Evolutionary conservation across 495 filamentous ascomycete genomes (phyloP), one percentile per base, ranked within the genome.

Genomic region (Penicillium chermesinum): DNA sequence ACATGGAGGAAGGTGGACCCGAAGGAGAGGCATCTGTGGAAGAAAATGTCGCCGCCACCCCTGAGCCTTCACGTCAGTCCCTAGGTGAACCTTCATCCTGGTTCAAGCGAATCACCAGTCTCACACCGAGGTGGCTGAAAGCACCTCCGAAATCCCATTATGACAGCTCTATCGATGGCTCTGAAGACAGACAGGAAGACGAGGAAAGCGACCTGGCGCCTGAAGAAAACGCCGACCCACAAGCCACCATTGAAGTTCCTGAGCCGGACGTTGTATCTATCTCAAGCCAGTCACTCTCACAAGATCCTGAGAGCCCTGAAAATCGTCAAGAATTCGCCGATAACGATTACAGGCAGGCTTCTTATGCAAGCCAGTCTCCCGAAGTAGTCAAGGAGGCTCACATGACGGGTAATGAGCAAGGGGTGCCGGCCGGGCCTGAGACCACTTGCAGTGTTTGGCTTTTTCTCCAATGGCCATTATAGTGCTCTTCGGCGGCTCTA

Each of bases 401-500:
- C 7, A 19, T 46, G 25, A 34, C 41, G 17, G 41, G 52, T 39
- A 46, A 49, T 14, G 35, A 49, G 37, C 36, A 50, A 43, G 46
- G 44, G 19, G 41, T 46, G 27, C 50, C 48, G 14, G 15, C 49
- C 48, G 35, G 48, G 53, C 9, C 53, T 53, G 27, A 41, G 58
- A 48, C 58, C 63, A 39, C 53, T 70, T 15, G 57, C 65, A 19
- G 45, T 55, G 9, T 72, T 70, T 34, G 70, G 69, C 15, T 69
- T 72, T 54, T 75, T 75, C 48, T 71, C 65, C n/a, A 59, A 75
- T 37, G 66, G 63, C 10, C 71, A 75, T 48, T 75, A 75, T 50
- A 42, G 47, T 14, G 54, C 62, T 19, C 64, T 75, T 52, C 67
- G 67, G 42, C 64, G 63, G 34, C 49, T 75, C 34, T 72, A 74